A percentile compares a stretch with the other conserved stretches of the same genome.
Conservation (phyloP, 768 basidiomycete species). For the Chalciporus pseudorubinellus region DNA sequence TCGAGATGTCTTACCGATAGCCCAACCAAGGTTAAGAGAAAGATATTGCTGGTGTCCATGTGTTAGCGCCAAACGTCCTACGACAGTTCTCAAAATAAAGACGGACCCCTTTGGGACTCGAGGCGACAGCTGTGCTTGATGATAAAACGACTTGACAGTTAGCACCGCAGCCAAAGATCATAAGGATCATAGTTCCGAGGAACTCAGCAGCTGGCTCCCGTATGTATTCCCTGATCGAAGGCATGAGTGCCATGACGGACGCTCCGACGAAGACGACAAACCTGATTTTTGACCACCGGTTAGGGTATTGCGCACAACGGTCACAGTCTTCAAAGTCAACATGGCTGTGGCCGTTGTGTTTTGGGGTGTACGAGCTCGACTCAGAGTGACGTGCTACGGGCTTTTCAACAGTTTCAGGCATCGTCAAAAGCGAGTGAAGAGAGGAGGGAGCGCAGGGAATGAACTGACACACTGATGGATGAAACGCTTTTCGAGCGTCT, state of each 20-base stretch:
- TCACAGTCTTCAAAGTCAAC: conserved; percentile 30
- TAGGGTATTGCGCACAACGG: conserved; percentile 42
- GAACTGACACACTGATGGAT: neutral
- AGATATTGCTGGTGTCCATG: conserved; percentile 16
- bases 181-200: conserved; percentile 53
- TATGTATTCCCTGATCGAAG: conserved; percentile 37
- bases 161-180: conserved; percentile 59
- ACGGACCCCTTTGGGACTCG: conserved; percentile 56
- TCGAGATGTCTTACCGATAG: conserved; percentile 23
- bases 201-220: conserved; percentile 66
- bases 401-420: conserved; percentile 22
- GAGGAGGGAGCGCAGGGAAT: neutral
- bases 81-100: neutral
- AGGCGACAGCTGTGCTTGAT: conserved; percentile 41
- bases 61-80: neutral
- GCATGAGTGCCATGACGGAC: conserved; percentile 3
- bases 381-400: conserved; percentile 20
- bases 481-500: neutral
- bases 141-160: conserved; percentile 58
- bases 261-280: conserved; percentile 18
- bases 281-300: conserved; percentile 57
- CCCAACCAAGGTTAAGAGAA: conserved; percentile 32
- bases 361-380: conserved; percentile 12
- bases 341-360: conserved; percentile 2
- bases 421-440: conserved; percentile 1